Conservation (phyloP, 306 rosid genomes). For the Malus sieversii region DNA sequence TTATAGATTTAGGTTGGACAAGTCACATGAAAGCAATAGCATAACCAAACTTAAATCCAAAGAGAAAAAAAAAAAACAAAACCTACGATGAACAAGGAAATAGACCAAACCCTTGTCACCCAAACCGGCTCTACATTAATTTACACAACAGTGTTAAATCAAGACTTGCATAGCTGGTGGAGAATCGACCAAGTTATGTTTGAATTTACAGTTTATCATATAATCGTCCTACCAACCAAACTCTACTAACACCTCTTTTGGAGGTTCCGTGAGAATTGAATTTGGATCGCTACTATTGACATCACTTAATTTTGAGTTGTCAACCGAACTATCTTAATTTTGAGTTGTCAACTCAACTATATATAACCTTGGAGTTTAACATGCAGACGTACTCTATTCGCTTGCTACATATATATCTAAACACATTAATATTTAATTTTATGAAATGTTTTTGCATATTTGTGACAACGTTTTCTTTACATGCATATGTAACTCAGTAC, state of each 20-base stretch:
- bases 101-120: too few species aligned
- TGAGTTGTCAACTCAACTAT: neutral
- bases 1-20: neutral
- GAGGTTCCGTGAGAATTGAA: neutral
- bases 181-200: too few species aligned
- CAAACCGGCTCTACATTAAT: too few species aligned
- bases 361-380: neutral
- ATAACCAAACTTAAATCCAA: neutral
- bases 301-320: neutral
- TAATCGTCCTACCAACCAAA: neutral
- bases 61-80: too few species aligned
- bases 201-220: too few species aligned
- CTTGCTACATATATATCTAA: neutral
- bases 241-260: neutral
- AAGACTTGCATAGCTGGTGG: neutral
- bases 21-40: too few species aligned
- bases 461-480: neutral
- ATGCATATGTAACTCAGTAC: neutral
- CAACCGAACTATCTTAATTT: neutral
- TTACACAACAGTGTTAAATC: too few species aligned
- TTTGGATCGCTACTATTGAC: neutral
- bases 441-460: neutral
- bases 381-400: too few species aligned
- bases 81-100: neutral
- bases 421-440: too few species aligned